A percentile compares a stretch with the other conserved stretches of the same genome.
Evolutionary conservation across 2,329 filamentous ascomycete species (phyloP).

Genomic region (Diaporthe citri): DNA sequence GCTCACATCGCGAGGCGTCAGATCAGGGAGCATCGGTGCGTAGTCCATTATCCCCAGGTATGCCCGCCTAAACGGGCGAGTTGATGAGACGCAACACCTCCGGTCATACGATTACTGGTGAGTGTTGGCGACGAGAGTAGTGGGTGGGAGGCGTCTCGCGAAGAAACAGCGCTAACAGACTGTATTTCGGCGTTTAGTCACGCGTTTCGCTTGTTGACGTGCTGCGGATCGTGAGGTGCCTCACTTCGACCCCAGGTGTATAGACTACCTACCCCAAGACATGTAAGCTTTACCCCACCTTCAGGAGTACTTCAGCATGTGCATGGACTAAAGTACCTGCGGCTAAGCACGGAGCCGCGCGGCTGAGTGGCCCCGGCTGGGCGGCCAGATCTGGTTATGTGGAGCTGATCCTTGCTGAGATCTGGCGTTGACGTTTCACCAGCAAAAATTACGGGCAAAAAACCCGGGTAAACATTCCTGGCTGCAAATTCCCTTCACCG

Average conservation of each 20-base stretch:
- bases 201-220: not conserved
- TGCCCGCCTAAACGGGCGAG: conserved; percentile 11
- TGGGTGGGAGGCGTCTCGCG: not conserved
- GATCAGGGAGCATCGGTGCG: conserved; percentile 72
- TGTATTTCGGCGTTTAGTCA: not conserved
- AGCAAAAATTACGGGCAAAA: not conserved
- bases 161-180: not conserved
- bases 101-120: not conserved
- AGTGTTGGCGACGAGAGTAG: not conserved
- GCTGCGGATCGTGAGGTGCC: not conserved
- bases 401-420: conserved; percentile 26
- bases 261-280: not conserved
- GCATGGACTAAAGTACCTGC: conserved; percentile 16
- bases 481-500: not conserved
- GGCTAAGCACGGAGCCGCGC: conserved; percentile 31
- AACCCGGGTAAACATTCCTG: not conserved
- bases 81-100: not conserved
- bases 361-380: conserved; percentile 13
- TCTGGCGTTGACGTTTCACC: conserved; percentile 25
- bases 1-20: conserved; percentile 78
- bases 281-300: conserved; percentile 11
- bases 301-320: not conserved
- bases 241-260: not conserved
- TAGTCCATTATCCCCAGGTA: conserved; percentile 64
- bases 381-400: conserved; percentile 25